phyloP scores from a whole-genome alignment of 164 flowering plant species.

The Tinospora cordifolia region DNA sequence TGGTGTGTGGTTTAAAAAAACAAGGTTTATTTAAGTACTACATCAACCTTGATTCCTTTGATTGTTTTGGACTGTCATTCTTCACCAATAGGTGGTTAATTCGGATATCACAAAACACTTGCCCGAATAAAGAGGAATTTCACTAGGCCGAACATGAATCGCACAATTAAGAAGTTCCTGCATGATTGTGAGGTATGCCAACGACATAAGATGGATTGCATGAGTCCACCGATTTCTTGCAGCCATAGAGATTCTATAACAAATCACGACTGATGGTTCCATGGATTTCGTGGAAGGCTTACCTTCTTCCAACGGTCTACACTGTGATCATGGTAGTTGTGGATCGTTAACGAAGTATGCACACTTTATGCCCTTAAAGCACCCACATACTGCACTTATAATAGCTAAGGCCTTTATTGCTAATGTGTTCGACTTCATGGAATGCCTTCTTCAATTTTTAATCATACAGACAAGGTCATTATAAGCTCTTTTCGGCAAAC shows the following conservation, averaged over 20 bases:
- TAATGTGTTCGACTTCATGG: neutral
- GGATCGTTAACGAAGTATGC: neutral
- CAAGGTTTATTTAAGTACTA: neutral
- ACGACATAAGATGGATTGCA: neutral
- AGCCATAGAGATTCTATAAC: neutral
- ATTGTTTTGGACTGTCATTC: neutral
- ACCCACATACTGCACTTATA: neutral
- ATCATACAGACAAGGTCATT: neutral
- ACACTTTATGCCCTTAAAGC: neutral
- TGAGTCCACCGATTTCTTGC: neutral
- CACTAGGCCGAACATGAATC: neutral
- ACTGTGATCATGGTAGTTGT: neutral
- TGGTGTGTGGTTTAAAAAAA: slow-evolving; percentile 8
- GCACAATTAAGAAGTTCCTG: neutral
- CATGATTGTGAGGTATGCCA: neutral
- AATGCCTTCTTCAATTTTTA: neutral
- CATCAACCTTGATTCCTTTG: neutral
- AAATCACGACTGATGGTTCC: neutral
- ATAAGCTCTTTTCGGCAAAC: neutral
- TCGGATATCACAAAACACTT: neutral
- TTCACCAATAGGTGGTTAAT: neutral
- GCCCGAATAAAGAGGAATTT: neutral
- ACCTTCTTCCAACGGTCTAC: neutral
- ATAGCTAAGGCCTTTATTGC: neutral
- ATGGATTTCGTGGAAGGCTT: slow-evolving; percentile 10